Evolutionary conservation across 2,329 filamentous ascomycete genomes (phyloP), one percentile per base, ranked within the genome.

Genomic region (Claviceps quebecensis): DNA sequence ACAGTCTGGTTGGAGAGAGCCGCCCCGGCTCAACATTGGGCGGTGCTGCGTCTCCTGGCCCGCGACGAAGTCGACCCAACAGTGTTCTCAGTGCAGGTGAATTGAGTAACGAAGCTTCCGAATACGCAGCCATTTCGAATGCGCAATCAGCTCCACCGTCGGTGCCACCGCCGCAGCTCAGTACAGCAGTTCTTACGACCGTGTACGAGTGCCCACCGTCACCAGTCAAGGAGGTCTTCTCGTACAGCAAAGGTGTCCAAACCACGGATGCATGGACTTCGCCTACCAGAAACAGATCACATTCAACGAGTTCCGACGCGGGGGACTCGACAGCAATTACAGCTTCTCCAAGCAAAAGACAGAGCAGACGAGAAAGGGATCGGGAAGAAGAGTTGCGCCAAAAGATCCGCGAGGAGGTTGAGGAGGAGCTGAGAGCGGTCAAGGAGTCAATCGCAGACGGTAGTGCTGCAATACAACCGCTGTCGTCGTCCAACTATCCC

Each of bases 171-270:
- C 71, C 72, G 26, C 72, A 76, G 16, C 78, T 95, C 19, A 84
- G 81, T 7, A 84, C 89, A 1, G 81, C 80, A 11, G 76, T 86
- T 7, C 74, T 88, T 50, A 81, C 83, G 17, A 89, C 87, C 37
- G 78, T 93, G 54, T 89, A 85, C 68, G 90, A 95, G 66, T 86
- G 81, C 56, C 81, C 85, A 1, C 84, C 86, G 1, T 84, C 82
- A 19, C 81, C 84, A 37, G 79, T 84, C 51, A 80, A 84, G 57
- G 93, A 98, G 67, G 75, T 95, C 54, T 89, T 95, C 63, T 95
- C 89, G 50, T 98, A 98, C 74, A 97, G 87, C 75, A 97, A 96
- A 71, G 90, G 83, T 52, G 89, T 97, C 22, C 94, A 98, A 68
- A 96, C 93, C 16, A 81, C 84, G 22, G 85, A 88, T 60, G 81